Conservation (phyloP, 2,329 filamentous ascomycete genomes). For the Diaporthe nobilis region DNA sequence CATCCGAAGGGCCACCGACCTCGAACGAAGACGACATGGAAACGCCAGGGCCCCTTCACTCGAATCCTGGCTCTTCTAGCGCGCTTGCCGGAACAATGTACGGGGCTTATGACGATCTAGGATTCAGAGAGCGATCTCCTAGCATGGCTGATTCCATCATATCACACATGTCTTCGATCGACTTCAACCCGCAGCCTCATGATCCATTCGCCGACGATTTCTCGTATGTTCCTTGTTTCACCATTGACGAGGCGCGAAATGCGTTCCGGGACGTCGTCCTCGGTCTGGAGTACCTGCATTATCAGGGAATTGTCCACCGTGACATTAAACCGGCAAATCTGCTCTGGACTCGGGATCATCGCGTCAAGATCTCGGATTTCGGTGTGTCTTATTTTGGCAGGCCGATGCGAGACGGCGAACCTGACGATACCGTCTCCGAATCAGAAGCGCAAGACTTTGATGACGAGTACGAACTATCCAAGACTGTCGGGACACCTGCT, state of each 20-base stretch:
- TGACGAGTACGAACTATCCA: conserved; percentile 95
- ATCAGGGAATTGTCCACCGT: conserved; percentile 86
- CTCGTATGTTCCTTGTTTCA: conserved; percentile 94
- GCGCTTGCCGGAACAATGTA: conserved; percentile 85
- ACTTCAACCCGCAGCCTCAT: conserved; percentile 70
- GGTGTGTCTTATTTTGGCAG: conserved; percentile 97
- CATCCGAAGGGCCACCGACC: conserved; percentile 51
- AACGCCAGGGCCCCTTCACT: conserved; percentile 66
- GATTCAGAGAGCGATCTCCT: conserved; percentile 77
- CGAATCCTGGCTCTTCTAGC: conserved; percentile 65
- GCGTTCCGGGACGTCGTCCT: conserved; percentile 94
- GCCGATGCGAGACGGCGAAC: conserved; percentile 85
- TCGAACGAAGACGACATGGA: conserved; percentile 67
- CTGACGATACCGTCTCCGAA: conserved; percentile 81
- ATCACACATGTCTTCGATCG: conserved; percentile 77
- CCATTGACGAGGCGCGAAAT: conserved; percentile 83
- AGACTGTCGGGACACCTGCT: conserved; percentile 96
- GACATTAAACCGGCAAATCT: conserved; percentile 94
- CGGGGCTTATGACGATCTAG: conserved; percentile 76
- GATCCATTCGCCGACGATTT: conserved; percentile 87
- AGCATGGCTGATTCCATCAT: conserved; percentile 86
- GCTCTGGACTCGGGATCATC: conserved; percentile 85
- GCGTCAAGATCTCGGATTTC: conserved; percentile 98
- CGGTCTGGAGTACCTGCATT: conserved; percentile 93
- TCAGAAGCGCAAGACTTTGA: conserved; percentile 90